phyloP scores from a whole-genome alignment of 441 rosid species.

The Oxalis stricta region DNA sequence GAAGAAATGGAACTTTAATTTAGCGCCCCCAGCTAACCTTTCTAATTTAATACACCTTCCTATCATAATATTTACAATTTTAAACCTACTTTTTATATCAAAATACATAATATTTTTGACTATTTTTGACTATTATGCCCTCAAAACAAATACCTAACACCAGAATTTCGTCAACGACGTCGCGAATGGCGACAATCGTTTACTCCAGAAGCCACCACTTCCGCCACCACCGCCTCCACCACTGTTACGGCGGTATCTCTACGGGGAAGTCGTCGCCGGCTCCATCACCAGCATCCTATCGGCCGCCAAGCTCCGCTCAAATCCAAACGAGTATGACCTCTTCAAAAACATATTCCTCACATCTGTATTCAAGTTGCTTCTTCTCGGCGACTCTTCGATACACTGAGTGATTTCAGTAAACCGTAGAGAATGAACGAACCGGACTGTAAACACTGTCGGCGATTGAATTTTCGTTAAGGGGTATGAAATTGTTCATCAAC shows the following conservation, averaged over 20 bases:
- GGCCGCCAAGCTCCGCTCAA: constrained; percentile 53
- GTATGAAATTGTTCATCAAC: constrained; percentile 14
- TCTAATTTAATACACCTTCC: no score
- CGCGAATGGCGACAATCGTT: constrained; percentile 78
- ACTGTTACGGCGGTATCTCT: constrained; percentile 56
- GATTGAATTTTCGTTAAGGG: constrained; percentile 23
- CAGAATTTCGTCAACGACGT: constrained; percentile 45
- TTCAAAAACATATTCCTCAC: constrained; percentile 33
- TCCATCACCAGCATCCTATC: constrained; percentile 65
- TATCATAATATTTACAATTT: no score
- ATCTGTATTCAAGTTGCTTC: constrained; percentile 15
- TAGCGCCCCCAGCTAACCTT: no score
- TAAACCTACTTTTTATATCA: no score
- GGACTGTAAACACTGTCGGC: constrained; percentile 14
- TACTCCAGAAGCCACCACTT: constrained; percentile 70
- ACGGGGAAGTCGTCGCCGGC: constrained; percentile 65
- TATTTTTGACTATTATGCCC: no score
- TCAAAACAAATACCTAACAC: no score
- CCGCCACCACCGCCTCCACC: no score
- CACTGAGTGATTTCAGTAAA: constrained; percentile 40
- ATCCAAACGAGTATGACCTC: constrained; percentile 73
- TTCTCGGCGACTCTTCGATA: constrained; percentile 41
- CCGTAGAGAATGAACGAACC: constrained; percentile 8
- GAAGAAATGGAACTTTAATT: no score
- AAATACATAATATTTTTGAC: no score